These are phyloP conservation scores for Monilinia vaccinii-corymbosi DNA, from an alignment of 2,329 filamentous ascomycete species.

Conservation along the genomic window DNA sequence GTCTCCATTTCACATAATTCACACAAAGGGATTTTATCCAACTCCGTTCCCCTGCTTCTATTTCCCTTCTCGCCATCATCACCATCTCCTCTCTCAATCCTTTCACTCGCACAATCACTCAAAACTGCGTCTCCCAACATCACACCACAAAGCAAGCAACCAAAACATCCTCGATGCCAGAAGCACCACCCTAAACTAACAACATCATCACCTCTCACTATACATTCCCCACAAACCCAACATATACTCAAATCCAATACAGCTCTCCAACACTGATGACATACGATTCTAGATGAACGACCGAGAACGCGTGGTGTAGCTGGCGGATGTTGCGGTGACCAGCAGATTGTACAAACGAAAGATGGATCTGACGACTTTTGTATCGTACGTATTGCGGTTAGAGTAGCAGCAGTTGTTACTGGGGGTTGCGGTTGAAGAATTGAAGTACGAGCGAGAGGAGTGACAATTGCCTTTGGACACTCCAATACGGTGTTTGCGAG, in stretches of 20 bases:
- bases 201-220: conserved; percentile 44
- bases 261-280: conserved; percentile 37
- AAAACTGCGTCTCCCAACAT: conserved; percentile 23
- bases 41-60: conserved; percentile 31
- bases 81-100: not conserved
- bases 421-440: not conserved
- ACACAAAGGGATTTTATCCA: conserved; percentile 42
- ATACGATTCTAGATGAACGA: conserved; percentile 40
- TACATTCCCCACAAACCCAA: conserved; percentile 48
- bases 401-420: not conserved
- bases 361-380: conserved; percentile 14
- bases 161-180: conserved; percentile 48
- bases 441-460: not conserved
- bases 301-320: conserved; percentile 34
- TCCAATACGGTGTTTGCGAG: not conserved
- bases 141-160: conserved; percentile 44
- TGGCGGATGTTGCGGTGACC: conserved; percentile 33
- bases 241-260: conserved; percentile 46
- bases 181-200: conserved; percentile 53
- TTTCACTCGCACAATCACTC: not conserved
- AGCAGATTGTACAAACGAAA: conserved; percentile 51
- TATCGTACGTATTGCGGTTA: not conserved
- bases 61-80: conserved; percentile 6
- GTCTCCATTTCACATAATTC: conserved; percentile 36
- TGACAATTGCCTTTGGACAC: not conserved